Evolutionary conservation across 768 basidiomycete genomes (phyloP).

Genomic region (Mycena galericulata): DNA sequence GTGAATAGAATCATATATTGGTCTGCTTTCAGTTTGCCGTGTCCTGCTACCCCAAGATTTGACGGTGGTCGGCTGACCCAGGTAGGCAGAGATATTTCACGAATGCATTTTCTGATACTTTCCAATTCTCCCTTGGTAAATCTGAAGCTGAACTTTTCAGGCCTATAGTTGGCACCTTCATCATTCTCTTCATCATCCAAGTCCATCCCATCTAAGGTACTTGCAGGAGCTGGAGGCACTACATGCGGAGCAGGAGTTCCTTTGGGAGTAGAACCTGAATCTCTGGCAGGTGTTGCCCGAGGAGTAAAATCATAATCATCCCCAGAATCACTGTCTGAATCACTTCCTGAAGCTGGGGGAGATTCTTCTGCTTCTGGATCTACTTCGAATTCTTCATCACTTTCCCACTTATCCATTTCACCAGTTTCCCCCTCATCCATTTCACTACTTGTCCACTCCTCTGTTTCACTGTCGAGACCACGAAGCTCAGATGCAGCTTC

Average conservation of each 20-base stretch:
- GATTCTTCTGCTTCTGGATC: not conserved
- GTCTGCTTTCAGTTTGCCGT: constrained; percentile 40
- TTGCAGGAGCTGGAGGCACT: not conserved
- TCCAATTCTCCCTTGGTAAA: not conserved
- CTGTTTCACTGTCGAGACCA: not conserved
- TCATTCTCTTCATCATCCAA: not conserved
- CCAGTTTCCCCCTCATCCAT: too few relatives aligned
- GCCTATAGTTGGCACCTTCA: not conserved
- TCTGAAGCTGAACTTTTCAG: not conserved
- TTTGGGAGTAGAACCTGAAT: too few relatives aligned
- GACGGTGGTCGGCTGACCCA: constrained; percentile 30
- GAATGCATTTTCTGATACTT: not conserved
- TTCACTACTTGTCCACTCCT: too few relatives aligned
- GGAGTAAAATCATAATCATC: too few relatives aligned
- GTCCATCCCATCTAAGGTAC: not conserved
- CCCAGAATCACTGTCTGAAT: too few relatives aligned
- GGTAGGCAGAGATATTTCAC: constrained; percentile 24
- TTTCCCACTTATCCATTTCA: not conserved
- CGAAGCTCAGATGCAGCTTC: not conserved
- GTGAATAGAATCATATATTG: constrained; percentile 33
- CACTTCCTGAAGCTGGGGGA: too few relatives aligned
- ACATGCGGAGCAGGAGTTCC: too few relatives aligned
- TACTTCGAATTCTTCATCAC: too few relatives aligned
- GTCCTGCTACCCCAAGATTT: constrained; percentile 36
- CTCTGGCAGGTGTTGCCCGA: too few relatives aligned